Evolutionary conservation across 345 rosid species (phyloP).

Genomic region (Xanthoceras sorbifolium): DNA sequence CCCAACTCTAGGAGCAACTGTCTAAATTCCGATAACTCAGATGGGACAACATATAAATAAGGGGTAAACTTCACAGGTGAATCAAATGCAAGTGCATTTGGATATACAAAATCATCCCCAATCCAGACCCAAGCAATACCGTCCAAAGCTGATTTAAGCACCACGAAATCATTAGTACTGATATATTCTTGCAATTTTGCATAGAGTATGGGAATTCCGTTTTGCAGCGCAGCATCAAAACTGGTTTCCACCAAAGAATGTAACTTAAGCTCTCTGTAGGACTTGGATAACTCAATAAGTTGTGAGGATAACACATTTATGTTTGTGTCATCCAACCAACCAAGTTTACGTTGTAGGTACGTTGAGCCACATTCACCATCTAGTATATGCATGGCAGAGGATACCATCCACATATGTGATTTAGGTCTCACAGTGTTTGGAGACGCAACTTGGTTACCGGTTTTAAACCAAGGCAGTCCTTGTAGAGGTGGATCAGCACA

Average conservation of each 20-base stretch:
- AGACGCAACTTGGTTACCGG: constrained; percentile 56
- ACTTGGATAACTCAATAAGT: constrained; percentile 70
- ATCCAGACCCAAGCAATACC: constrained; percentile 93
- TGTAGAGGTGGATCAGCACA: constrained; percentile 62
- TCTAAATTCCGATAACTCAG: constrained; percentile 80
- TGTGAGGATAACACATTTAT: constrained; percentile 60
- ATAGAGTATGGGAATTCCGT: constrained; percentile 67
- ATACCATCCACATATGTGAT: constrained; percentile 81
- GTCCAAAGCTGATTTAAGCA: constrained; percentile 59
- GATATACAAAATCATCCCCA: constrained; percentile 84
- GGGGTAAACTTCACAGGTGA: constrained; percentile 95
- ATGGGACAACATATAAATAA: constrained; percentile 93
- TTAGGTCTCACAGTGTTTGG: constrained; percentile 81
- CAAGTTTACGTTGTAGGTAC: constrained; percentile 73
- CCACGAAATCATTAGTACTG: constrained; percentile 59
- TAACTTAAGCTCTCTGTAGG: constrained; percentile 55
- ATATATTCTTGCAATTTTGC: constrained; percentile 60
- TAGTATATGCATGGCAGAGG: constrained; percentile 71
- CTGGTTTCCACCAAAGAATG: constrained; percentile 46
- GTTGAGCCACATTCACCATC: constrained; percentile 64
- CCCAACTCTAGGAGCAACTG: constrained; percentile 80
- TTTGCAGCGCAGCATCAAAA: constrained; percentile 58
- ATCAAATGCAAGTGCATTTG: constrained; percentile 90
- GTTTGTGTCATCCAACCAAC: constrained; percentile 69
- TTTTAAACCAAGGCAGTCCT: constrained; percentile 86